Conservation (phyloP, 768 basidiomycete species). For the Hypsizygus marmoreus region DNA sequence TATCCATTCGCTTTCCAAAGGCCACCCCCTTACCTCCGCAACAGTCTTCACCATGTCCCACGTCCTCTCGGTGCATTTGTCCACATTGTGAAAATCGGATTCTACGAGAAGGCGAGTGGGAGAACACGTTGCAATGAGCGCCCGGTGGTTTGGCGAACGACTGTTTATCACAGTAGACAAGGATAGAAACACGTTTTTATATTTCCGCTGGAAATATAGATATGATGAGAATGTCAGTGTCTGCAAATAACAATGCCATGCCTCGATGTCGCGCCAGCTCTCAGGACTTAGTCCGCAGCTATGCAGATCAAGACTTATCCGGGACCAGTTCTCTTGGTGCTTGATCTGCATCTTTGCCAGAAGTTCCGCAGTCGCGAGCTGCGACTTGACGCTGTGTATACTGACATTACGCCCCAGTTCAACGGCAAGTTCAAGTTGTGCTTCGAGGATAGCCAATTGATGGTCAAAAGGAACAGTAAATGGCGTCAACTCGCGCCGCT, state of each 20-base stretch:
- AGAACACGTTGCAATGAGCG: conserved; percentile 65
- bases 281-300: conserved; percentile 85
- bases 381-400: conserved; percentile 84
- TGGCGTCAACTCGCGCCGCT: conserved; percentile 62
- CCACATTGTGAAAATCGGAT: conserved; percentile 79
- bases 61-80: conserved; percentile 56
- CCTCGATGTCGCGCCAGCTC: conserved; percentile 76
- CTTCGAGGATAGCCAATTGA: conserved; percentile 78
- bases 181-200: conserved; percentile 83
- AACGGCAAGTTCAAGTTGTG: conserved; percentile 84
- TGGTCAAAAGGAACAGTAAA: conserved; percentile 82
- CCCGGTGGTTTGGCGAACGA: conserved; percentile 61
- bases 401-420: conserved; percentile 78
- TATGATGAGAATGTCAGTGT: conserved; percentile 5
- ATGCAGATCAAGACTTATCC: conserved; percentile 86
- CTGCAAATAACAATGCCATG: conserved; percentile 29
- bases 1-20: conserved; percentile 62
- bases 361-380: conserved; percentile 66
- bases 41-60: conserved; percentile 79
- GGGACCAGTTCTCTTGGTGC: conserved; percentile 57
- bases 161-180: conserved; percentile 85
- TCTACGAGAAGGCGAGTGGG: conserved; percentile 78
- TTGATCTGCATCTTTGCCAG: conserved; percentile 59
- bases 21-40: conserved; percentile 78
- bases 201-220: conserved; percentile 56